Base-by-base conservation (phyloP, 2,329 filamentous ascomycete genomes). In the Fusarium sp. region DNA sequence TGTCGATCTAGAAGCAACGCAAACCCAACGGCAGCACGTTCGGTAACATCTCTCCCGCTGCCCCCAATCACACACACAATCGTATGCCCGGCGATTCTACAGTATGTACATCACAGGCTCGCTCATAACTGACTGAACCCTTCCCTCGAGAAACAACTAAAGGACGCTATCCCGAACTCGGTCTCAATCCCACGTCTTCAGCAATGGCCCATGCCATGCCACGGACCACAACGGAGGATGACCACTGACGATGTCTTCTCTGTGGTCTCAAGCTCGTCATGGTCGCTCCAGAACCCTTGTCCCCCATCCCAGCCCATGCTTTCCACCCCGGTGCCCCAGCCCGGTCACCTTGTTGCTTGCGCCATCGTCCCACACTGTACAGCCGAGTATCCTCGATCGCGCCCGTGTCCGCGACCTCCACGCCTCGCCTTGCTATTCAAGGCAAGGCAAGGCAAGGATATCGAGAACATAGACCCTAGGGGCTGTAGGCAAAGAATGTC, bases 351-450 rank as follows among this genome's bases (percentile, higher is more conserved):
- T 66, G 68, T 61, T 67, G 73, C 77, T 78, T 77, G 77, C 77
- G 77, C 77, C 77, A 78, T 79, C 75, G 77, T 79, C 77, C 77
- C 77, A 79, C 77, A 78, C 75, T 78, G 77, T 77, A 77, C 73
- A 77, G 75, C 77, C 75, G 77, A 78, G 73, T 75, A 76, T 66
- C 64, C 72, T 73, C 73, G 72, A 78, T 78, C 68, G 74, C 66
- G 75, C 62, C 75, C 74, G 64, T 75, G 74, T 77, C 73, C 69
- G 69, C 74, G 58, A 70, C 57, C 75, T 79, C 75, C 75, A 79
- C 66, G 75, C 69, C 75, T 77, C 67, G 67, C 68, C 72, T 75
- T 78, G 66, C 75, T 75, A 61, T 75, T 74, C 74, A 60, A 53
- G 77, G 74, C 56, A 69, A 47, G 76, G 73, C 55, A 69, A 44